Percentiles rank a stretch among this genome's conserved stretches.
phyloP scores from a whole-genome alignment of 2,329 filamentous ascomycete species.

The Blastomyces parvus region DNA sequence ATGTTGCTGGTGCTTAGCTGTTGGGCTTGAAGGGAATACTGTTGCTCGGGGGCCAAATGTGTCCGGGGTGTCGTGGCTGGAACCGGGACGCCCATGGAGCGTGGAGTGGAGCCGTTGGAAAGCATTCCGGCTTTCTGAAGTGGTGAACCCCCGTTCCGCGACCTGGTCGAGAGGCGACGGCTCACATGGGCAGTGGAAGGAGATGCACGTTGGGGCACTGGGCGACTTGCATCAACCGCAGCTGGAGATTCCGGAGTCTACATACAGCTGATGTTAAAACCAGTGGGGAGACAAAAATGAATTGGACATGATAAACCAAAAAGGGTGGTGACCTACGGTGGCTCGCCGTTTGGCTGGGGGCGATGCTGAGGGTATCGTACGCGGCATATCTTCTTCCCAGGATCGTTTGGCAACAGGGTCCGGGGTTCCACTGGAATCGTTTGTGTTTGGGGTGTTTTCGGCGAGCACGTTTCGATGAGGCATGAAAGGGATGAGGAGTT shows the following conservation, averaged over 20 bases:
- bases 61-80: not conserved
- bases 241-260: conserved; percentile 33
- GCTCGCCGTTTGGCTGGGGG: conserved; percentile 37
- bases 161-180: conserved; percentile 24
- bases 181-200: conserved; percentile 20
- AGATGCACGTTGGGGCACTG: conserved; percentile 26
- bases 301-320: conserved; percentile 26
- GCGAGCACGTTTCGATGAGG: conserved; percentile 18
- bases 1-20: conserved; percentile 28
- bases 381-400: conserved; percentile 35
- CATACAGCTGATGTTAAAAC: conserved; percentile 35
- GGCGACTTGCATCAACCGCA: conserved; percentile 25
- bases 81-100: conserved; percentile 14
- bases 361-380: conserved; percentile 32
- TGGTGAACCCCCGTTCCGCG: conserved; percentile 18
- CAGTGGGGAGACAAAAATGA: conserved; percentile 19
- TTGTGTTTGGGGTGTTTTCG: conserved; percentile 16
- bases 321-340: conserved; percentile 36
- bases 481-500: conserved; percentile 32
- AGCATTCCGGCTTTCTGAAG: not conserved
- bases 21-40: conserved; percentile 23
- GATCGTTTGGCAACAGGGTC: conserved; percentile 34
- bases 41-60: not conserved
- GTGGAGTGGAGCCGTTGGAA: conserved; percentile 20
- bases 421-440: conserved; percentile 17